A percentile compares a stretch with the other conserved stretches of the same genome.
phyloP scores from a whole-genome alignment of 176 grass and related monocot genomes.

The Oryza meridionalis region DNA sequence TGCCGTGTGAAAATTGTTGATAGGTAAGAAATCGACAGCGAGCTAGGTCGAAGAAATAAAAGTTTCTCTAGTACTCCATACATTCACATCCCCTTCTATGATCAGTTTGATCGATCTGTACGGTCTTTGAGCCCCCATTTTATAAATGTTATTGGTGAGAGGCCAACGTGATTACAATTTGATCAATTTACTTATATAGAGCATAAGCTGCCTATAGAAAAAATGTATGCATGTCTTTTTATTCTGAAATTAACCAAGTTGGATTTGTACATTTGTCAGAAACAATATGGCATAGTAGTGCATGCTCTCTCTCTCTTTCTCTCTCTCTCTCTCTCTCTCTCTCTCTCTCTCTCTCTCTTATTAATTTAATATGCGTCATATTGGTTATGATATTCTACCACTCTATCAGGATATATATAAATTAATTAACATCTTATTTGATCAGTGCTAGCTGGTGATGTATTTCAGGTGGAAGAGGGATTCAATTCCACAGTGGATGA shows the following conservation, averaged over 20 bases:
- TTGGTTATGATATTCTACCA: not conserved
- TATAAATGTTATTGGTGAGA: not conserved
- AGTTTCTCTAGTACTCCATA: not conserved
- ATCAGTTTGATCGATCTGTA: not conserved
- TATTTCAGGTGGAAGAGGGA: conserved; percentile 56
- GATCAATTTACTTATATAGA: not conserved
- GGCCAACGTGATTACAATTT: not conserved
- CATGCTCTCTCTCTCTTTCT: not conserved
- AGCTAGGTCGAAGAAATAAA: not conserved
- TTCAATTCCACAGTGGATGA: conserved; percentile 55
- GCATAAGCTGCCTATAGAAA: not conserved
- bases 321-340: no score
- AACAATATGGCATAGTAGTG: not conserved
- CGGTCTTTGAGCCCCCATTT: not conserved
- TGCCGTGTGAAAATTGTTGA: not conserved
- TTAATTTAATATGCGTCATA: not conserved
- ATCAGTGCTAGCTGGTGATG: not conserved
- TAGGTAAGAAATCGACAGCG: not conserved
- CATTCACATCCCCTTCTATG: not conserved
- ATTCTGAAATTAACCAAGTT: not conserved
- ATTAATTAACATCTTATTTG: not conserved
- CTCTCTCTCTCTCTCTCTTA: no score
- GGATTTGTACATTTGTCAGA: not conserved
- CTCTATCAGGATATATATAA: not conserved
- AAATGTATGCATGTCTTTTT: not conserved